Base-by-base conservation (phyloP, 371 early-diverging fungal genomes). In the Basidiobolus meristosporus region DNA sequence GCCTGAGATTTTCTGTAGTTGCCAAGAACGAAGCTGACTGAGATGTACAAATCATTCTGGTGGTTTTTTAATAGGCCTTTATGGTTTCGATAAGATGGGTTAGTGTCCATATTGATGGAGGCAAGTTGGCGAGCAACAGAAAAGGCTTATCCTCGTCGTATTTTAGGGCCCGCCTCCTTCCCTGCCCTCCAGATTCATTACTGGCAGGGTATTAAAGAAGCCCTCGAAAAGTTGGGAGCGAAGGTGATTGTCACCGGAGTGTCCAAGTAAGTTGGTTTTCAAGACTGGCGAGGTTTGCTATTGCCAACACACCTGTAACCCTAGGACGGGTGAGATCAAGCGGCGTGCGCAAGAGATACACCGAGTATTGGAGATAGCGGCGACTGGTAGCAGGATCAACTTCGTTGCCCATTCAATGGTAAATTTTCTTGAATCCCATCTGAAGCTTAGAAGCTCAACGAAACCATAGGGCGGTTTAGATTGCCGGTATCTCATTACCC, bases 381-480 rank as follows among this genome's bases (percentile, higher is more conserved):
- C 32, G 3, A n/a, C 17, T 15, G 17, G 26, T n/a, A 11, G 26
- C 23, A 16, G 22, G 17, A 31, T 31, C 36, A 54, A 51, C 40
- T 19, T 60, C 31, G 35, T 62, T 17, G 65, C 40, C 1, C 65
- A 66, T 35, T 62, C 60, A 6, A 62, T 62, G 71, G n/a, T n/a
- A n/a, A n/a, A n/a, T n/a, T n/a, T n/a, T n/a, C n/a, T n/a, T n/a
- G n/a, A n/a, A n/a, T n/a, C n/a, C n/a, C n/a, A n/a, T n/a, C n/a
- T n/a, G n/a, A n/a, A n/a, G n/a, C n/a, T n/a, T n/a, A n/a, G n/a
- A n/a, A n/a, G n/a, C n/a, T n/a, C n/a, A n/a, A n/a, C n/a, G n/a
- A n/a, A n/a, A n/a, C n/a, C n/a, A n/a, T n/a, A n/a, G n/a, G 89
- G 88, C 26, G 92, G 92, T 11, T 65, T 89, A 23, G 90, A 91